Conservation (phyloP, 805 yeast species). For the Yamadazyma takamatsuzukensis region DNA sequence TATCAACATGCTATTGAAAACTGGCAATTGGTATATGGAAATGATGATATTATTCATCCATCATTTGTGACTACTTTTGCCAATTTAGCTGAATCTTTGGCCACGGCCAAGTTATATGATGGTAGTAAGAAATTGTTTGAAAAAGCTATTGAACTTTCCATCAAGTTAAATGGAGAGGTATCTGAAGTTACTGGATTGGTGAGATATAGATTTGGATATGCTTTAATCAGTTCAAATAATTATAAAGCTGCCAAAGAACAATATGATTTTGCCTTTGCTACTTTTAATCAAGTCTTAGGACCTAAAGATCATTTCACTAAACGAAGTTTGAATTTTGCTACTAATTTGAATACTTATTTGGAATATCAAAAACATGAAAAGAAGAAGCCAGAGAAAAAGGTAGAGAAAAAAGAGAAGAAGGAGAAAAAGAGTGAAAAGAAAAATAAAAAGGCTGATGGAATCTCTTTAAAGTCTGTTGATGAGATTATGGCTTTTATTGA, state of each 20-base stretch:
- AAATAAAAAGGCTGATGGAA: slow-evolving; percentile 24
- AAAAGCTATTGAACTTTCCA: slow-evolving; percentile 50
- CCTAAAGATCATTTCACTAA: slow-evolving; percentile 62
- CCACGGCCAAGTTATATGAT: slow-evolving; percentile 44
- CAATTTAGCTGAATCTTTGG: slow-evolving; percentile 58
- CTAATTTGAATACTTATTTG: slow-evolving; percentile 49
- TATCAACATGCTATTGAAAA: slow-evolving; percentile 56
- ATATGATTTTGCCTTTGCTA: slow-evolving; percentile 52
- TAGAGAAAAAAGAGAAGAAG: slow-evolving; percentile 17
- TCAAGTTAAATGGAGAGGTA: slow-evolving; percentile 50
- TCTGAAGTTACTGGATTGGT: slow-evolving; percentile 63
- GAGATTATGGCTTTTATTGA: slow-evolving; percentile 71
- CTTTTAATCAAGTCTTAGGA: slow-evolving; percentile 60
- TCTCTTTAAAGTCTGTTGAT: slow-evolving; percentile 65
- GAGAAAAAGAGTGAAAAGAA: slow-evolving; percentile 7
- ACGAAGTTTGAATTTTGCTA: slow-evolving; percentile 64
- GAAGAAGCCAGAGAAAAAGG: slow-evolving; percentile 5
- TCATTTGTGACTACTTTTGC: slow-evolving; percentile 60
- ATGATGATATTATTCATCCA: slow-evolving; percentile 71
- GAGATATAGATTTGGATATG: slow-evolving; percentile 53
- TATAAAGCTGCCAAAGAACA: slow-evolving; percentile 54
- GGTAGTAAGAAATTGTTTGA: slow-evolving; percentile 53
- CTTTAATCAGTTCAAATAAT: slow-evolving; percentile 50
- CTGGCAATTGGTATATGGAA: slow-evolving; percentile 57
- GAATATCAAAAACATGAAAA: slow-evolving; percentile 41